Base-by-base conservation (phyloP, 75 land plant species). In the Picea glauca region DNA sequence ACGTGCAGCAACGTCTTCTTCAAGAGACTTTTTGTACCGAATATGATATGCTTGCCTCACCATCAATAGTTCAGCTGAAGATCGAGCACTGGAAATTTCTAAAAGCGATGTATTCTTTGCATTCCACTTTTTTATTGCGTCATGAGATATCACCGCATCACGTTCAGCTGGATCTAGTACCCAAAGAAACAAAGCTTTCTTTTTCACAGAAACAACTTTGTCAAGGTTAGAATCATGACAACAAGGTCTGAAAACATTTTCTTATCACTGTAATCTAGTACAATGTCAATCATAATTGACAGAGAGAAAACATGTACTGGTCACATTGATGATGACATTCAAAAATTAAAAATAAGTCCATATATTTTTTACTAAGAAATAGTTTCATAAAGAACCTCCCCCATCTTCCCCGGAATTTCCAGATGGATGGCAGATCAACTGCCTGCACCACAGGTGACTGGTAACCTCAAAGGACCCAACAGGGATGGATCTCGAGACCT, bases 131-230 rank as follows among this genome's bases (percentile, higher is more conserved):
- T 38, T 62, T 13, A 80, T 57, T 21, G 89, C 83, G 9, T 74
- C 63, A 60, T 83, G 64, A 13, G 83, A 72, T 77, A 90, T 74
- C 4, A 85, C 85, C 21, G 96, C 96, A 77, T 93, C 96, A 65
- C 94, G 81, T 58, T 93, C 95, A 78, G 91, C 94, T 33, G 96
- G 92, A 76, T 90, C 88, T 86, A 85, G 83, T 32, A 85, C 79
- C 94, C 94, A 92, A 2, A 85, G 86, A 67, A 88, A 84, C 56
- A 88, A 76, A 20, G 88, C 87, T 68, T 84, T 81, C 98, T 94
- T 74, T 78, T 58, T 17, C 26, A 18, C 76, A 80, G 5, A 79
- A 57, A 62, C 12, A 68, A 18, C 0, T 61, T 61, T 23, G 23
- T 30, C 35, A 75, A 75, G 8, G 74, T 70, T 70, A 70, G 54